Conservation (phyloP, 2,329 filamentous ascomycete species). For the Scytalidium sp. region DNA sequence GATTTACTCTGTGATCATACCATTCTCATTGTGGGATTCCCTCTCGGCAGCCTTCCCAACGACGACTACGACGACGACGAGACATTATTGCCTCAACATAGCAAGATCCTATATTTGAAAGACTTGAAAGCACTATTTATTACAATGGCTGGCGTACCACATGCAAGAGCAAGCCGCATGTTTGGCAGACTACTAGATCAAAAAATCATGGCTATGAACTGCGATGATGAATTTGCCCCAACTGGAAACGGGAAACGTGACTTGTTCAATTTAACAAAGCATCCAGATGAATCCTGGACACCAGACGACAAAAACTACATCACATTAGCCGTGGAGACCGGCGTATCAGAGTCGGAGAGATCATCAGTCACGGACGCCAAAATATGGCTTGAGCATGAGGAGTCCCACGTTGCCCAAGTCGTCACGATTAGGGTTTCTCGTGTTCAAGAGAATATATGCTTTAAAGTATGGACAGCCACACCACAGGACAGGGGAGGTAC, state of each 20-base stretch:
- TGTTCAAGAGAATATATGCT: neutral
- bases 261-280: neutral
- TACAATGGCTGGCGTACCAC: neutral
- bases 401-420: neutral
- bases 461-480: neutral
- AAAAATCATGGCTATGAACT: neutral
- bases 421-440: neutral
- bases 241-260: neutral
- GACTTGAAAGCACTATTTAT: neutral
- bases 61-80: neutral
- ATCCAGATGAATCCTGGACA: neutral
- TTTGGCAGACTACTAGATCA: neutral
- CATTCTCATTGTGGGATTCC: neutral
- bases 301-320: neutral
- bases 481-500: neutral
- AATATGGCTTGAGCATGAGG: neutral
- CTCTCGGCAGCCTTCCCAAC: neutral
- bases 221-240: neutral
- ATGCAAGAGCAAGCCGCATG: neutral
- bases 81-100: neutral
- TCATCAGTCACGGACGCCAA: neutral
- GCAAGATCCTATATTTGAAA: neutral
- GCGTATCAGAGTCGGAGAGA: conserved; percentile 17
- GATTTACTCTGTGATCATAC: neutral
- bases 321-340: neutral